Conservation (phyloP, 148 eudicot species). For the Nepenthes mirabilis region DNA sequence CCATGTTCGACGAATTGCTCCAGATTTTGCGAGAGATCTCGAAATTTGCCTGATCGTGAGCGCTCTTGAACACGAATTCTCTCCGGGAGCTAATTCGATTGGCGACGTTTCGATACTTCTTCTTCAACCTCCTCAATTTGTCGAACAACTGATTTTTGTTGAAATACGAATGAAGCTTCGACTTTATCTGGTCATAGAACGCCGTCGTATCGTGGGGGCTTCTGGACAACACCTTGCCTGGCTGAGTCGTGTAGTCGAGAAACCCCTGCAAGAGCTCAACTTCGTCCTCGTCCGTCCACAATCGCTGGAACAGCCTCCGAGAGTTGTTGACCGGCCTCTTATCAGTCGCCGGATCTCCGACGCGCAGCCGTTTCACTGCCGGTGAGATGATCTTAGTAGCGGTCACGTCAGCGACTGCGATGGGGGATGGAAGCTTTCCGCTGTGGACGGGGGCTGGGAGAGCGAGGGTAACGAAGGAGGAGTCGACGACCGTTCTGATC, state of each 20-base stretch:
- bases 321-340: slow-evolving; percentile 45
- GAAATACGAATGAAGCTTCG: slow-evolving; percentile 66
- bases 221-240: slow-evolving; percentile 36
- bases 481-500: slow-evolving; percentile 2
- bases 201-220: slow-evolving; percentile 66
- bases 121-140: slow-evolving; percentile 76
- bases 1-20: slow-evolving; percentile 18
- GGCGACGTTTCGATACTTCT: slow-evolving; percentile 68
- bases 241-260: slow-evolving; percentile 40
- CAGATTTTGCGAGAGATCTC: slow-evolving; percentile 78
- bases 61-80: slow-evolving; percentile 66
- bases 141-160: slow-evolving; percentile 89
- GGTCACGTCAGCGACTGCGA: background rate
- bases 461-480: slow-evolving; percentile 9
- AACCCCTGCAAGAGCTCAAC: slow-evolving; percentile 89
- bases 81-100: slow-evolving; percentile 54
- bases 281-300: slow-evolving; percentile 96
- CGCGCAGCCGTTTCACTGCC: slow-evolving; percentile 1
- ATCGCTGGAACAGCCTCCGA: slow-evolving; percentile 60
- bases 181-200: slow-evolving; percentile 84
- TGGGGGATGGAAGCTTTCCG: background rate
- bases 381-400: slow-evolving; percentile 1
- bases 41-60: slow-evolving; percentile 80
- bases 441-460: slow-evolving; percentile 6
- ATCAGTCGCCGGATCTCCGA: slow-evolving; percentile 17